These are phyloP conservation scores for Backusella parvicylindrica DNA, from an alignment of 192 early-diverging fungal genomes.

Conservation along the genomic window DNA sequence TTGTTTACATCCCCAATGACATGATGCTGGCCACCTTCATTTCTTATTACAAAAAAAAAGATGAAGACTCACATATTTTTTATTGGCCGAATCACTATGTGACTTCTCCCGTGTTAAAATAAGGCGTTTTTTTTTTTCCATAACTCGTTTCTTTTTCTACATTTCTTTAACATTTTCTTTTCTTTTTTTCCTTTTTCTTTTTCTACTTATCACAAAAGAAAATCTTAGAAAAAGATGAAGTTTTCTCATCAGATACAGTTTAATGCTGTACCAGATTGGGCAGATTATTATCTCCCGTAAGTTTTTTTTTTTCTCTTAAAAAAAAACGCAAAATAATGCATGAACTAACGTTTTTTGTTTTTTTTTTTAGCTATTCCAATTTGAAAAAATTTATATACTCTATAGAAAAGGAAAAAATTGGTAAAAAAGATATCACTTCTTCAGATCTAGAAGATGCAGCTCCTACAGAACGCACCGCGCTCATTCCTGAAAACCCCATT, in stretches of 20 bases:
- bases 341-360: background rate
- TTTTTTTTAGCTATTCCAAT: constrained; percentile 57
- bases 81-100: background rate
- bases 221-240: constrained; percentile 56
- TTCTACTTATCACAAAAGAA: background rate
- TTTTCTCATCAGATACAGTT: constrained; percentile 82
- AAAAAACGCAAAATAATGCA: background rate
- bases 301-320: background rate
- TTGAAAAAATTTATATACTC: constrained; percentile 78
- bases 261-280: constrained; percentile 76
- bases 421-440: constrained; percentile 17
- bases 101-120: background rate
- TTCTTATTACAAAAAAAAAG: background rate
- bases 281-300: constrained; percentile 63
- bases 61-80: background rate
- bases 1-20: background rate
- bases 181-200: background rate
- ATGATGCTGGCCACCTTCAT: background rate
- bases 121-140: background rate
- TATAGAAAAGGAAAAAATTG: constrained; percentile 64
- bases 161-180: background rate
- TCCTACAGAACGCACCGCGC: constrained; percentile 30
- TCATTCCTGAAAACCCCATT: constrained; percentile 25
- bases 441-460: constrained; percentile 32
- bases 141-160: background rate